Evolutionary conservation across 139 green algal genomes (phyloP), one percentile per base, ranked within the genome.

Genomic region (Coelastrella sp.): DNA sequence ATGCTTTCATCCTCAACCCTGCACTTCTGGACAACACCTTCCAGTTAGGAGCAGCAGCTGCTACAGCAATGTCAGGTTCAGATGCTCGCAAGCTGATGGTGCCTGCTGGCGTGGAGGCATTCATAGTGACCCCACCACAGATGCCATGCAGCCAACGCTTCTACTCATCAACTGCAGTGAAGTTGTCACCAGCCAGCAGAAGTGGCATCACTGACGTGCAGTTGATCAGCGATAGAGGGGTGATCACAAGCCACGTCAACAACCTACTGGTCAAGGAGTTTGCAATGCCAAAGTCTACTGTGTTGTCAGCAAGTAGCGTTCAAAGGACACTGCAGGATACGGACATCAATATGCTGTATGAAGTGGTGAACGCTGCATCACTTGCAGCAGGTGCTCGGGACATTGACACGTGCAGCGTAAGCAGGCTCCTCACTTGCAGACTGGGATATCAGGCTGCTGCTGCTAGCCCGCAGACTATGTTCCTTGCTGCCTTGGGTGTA

Each of bases 1-100:
- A 38, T 40, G 69, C 43, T 17, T 82, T 77, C 57, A 41, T 66
- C 3, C 27, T 94, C 5, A 86, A 90, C 34, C 93, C 93, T 6
- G 89, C 93, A 0, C n/a, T 86, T 62, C 43, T 96, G 35, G 93
- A 96, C 83, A 86, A 74, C 50, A 87, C 87, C 37, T 90, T 96
- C 73, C 93, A 96, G 57, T 76, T 96, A 23, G 91, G 84, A 13
- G 93, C 91, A 13, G 84, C 92, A 4, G 75, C 45, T 79, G 41
- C 40, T 23, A 21, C 77, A 72, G 15, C 57, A 32, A 11, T 41
- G 40, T 9, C 66, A 59, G 17, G 50, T 53, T 30, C 67, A 40
- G 25, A 51, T 77, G 41, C 25, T 0, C 60, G 79, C 35, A 38
- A 27, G 40, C 75, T 89, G 27, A 7, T 51, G 23, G 75, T 92